phyloP scores from a whole-genome alignment of 495 filamentous ascomycete species.

The Durotheca rogersii region DNA sequence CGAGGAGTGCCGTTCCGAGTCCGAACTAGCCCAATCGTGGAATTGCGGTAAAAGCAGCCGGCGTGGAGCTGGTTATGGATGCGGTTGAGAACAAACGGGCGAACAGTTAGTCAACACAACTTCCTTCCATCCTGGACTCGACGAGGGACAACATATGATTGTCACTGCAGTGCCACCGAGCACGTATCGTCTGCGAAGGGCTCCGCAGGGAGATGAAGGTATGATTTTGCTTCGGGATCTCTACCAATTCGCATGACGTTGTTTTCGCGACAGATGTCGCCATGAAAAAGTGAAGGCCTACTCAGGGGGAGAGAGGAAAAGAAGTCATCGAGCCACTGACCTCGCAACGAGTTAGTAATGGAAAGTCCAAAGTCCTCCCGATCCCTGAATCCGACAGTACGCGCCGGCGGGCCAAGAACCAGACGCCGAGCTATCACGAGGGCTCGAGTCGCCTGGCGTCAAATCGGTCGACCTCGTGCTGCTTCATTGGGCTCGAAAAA shows the following conservation, averaged over 20 bases:
- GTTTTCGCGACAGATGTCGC: conserved; percentile 31
- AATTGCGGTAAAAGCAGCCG: conserved; percentile 23
- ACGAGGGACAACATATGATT: conserved; percentile 24
- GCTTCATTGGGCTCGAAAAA: conserved; percentile 29
- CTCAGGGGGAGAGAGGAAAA: conserved; percentile 13
- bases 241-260: conserved; percentile 28
- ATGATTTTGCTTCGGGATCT: conserved; percentile 22
- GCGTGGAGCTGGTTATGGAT: conserved; percentile 14
- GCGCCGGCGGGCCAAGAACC: conserved; percentile 20
- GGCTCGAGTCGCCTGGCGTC: conserved; percentile 31
- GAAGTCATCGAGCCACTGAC: conserved; percentile 22
- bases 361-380: conserved; percentile 6
- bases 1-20: conserved; percentile 1
- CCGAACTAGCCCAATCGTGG: conserved; percentile 16
- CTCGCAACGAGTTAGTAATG: conserved; percentile 30
- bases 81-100: conserved; percentile 15
- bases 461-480: conserved; percentile 37
- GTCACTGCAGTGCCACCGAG: conserved; percentile 30
- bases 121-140: conserved; percentile 29
- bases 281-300: conserved; percentile 21
- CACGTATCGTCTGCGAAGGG: conserved; percentile 14
- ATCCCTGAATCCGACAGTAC: conserved; percentile 14
- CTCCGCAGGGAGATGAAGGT: conserved; percentile 28
- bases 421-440: conserved; percentile 34
- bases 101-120: conserved; percentile 23